Conservation (phyloP, 257 asterid species). For the Penstemon davidsonii region DNA sequence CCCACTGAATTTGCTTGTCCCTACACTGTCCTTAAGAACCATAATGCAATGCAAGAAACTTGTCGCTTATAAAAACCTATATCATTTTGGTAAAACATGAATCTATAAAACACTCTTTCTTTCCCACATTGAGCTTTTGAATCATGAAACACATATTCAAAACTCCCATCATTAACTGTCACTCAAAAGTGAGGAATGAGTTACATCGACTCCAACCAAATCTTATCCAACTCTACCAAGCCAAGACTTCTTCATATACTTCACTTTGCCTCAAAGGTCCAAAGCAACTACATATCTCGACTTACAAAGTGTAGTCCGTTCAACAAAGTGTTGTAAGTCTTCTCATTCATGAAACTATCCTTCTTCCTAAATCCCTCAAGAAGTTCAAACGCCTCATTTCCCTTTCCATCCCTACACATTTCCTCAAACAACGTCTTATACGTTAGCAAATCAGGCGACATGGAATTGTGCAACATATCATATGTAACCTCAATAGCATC, state of each 20-base stretch:
- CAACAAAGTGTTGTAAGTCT: constrained; percentile 59
- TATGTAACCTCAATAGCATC: constrained; percentile 58
- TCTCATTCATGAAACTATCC: constrained; percentile 80
- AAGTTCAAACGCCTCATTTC: constrained; percentile 66
- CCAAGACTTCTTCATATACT: constrained; percentile 3
- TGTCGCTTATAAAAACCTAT: constrained; percentile 12
- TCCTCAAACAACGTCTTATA: constrained; percentile 82
- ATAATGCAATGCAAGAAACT: background rate
- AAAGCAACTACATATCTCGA: constrained; percentile 36
- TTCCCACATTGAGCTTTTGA: background rate
- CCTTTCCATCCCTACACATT: constrained; percentile 84
- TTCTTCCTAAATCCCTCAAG: constrained; percentile 67
- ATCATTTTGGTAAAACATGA: background rate
- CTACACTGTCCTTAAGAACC: too few species aligned
- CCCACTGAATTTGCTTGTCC: background rate
- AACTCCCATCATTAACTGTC: constrained; percentile 13
- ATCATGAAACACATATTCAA: background rate
- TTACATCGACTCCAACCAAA: background rate
- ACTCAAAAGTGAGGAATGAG: background rate
- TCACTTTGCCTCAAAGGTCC: constrained; percentile 2
- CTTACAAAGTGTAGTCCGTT: constrained; percentile 61
- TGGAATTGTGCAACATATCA: constrained; percentile 63
- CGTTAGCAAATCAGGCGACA: constrained; percentile 76
- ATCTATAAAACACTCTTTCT: background rate
- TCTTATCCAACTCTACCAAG: constrained; percentile 1